phyloP scores from a whole-genome alignment of 78 protist species.

The Dictyostelium capitatum region DNA sequence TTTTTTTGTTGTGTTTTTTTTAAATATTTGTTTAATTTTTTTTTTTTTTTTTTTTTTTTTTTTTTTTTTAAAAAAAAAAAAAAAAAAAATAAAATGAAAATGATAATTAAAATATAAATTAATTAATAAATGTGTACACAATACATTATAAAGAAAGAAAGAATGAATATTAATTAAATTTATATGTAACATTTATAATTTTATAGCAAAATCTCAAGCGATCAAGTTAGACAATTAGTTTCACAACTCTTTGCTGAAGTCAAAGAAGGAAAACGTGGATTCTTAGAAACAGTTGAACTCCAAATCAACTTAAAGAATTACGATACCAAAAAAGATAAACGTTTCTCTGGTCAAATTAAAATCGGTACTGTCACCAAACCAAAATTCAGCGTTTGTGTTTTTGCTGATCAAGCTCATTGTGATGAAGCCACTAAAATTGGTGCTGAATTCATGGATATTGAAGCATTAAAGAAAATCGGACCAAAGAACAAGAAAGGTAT shows the following conservation, averaged over 20 bases:
- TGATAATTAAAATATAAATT: too few species aligned
- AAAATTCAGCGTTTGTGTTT: slow-evolving; percentile 93
- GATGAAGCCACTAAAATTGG: slow-evolving; percentile 93
- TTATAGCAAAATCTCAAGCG: slow-evolving; percentile 75
- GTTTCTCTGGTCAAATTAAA: slow-evolving; percentile 97
- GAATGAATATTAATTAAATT: background rate
- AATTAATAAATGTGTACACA: too few species aligned
- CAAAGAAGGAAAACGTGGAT: slow-evolving; percentile 70
- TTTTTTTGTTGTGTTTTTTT: too few species aligned
- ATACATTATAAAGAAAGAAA: too few species aligned
- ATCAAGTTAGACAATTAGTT: slow-evolving; percentile 63
- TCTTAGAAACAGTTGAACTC: slow-evolving; percentile 99
- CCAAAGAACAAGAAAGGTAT: slow-evolving; percentile 98
- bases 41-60: too few species aligned
- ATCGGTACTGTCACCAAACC: slow-evolving; percentile 90
- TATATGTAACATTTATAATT: background rate
- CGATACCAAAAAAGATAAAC: slow-evolving; percentile 99
- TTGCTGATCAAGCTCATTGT: slow-evolving; percentile 97
- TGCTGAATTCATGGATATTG: slow-evolving; percentile 94
- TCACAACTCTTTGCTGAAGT: slow-evolving; percentile 23
- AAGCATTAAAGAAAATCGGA: slow-evolving; percentile 98
- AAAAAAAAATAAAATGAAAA: background rate
- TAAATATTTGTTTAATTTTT: too few species aligned
- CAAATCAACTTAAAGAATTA: slow-evolving; percentile 99
- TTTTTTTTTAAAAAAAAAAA: background rate